Base-by-base conservation (phyloP, 148 eudicot species). In the Hydrangea macrophylla region DNA sequence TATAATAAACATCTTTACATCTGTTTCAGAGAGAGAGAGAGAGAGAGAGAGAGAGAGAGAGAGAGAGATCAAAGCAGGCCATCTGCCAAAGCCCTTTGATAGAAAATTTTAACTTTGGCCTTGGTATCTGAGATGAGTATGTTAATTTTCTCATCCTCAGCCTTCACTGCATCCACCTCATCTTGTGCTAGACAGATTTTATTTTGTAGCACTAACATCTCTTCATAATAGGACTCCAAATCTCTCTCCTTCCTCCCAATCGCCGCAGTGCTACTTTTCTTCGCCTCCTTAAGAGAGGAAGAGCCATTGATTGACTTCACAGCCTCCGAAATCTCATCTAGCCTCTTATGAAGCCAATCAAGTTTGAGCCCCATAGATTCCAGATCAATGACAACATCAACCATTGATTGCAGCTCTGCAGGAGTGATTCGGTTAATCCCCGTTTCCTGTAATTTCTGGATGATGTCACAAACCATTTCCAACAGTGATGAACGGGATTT, bases 241-340 rank as follows among this genome's bases (percentile, higher is more conserved):
- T 20, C 27, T 60, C 18, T 33, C 64, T 35, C 64, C 37, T 11
- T 15, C 5, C 35, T 33, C 35, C 12, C 64, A 35, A 60, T 60
- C 22, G 18, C 64, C 35, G 32, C 64, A 10, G 6, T 35, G 18
- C 20, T 60, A 32, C 27, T 60, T 35, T 40, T 60, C 44, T 22
- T 60, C 44, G 36, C 44, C 64, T 7, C 18, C 64, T 60, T 60
- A 40, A 60, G 23, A 44, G 64, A 33, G 27, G 64, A 35, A 33
- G 27, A 35, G 23, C 64, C 64, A 40, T 33, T 35, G 15, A 42
- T 10, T 18, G 15, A 11, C 50, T n/a, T 15, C 64, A 32, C 35
- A 1, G 64, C 64, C 64, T 60, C 44, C 9, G n/a, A 9, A 60
- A 60, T 60, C 64, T 60, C 44, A n/a, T 60, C 42, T 25, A 60